These are phyloP conservation scores for Sarocladium oryzae DNA, from an alignment of 2,329 filamentous ascomycete genomes.

Conservation along the genomic window DNA sequence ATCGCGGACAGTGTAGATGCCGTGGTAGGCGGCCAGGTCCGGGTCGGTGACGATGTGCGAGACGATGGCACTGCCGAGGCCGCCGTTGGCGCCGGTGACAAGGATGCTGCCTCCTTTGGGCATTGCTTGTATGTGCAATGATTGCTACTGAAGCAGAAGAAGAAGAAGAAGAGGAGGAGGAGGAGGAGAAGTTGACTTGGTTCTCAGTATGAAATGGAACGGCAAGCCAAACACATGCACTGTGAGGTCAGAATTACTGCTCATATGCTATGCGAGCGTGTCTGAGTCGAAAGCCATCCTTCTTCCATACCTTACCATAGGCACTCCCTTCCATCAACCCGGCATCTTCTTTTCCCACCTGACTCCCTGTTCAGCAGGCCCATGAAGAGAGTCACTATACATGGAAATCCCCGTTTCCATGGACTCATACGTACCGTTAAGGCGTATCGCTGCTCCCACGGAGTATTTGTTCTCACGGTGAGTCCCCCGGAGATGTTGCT, in stretches of 20 bases:
- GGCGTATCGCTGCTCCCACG: too few relatives aligned
- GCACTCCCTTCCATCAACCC: background rate
- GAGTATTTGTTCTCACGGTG: too few relatives aligned
- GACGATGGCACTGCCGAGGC: conserved; percentile 29
- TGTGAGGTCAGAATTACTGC: too few relatives aligned
- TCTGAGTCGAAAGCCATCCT: background rate
- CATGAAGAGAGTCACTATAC: background rate
- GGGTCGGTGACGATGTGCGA: conserved; percentile 21
- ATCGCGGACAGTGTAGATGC: conserved; percentile 31
- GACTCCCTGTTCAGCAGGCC: background rate
- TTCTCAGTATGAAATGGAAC: background rate
- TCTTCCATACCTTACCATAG: too few relatives aligned
- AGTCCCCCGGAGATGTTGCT: too few relatives aligned
- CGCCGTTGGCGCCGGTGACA: conserved; percentile 33
- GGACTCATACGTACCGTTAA: too few relatives aligned
- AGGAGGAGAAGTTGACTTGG: too few relatives aligned
- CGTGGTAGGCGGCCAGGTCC: conserved; percentile 25
- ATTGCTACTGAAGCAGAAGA: background rate
- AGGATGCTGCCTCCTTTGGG: conserved; percentile 23
- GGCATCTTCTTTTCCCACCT: background rate
- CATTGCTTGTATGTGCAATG: background rate
- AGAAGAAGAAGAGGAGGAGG: too few relatives aligned
- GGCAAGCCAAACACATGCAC: background rate
- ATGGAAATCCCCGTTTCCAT: background rate
- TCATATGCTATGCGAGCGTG: too few relatives aligned